A percentile compares a stretch with the other conserved stretches of the same genome.
phyloP scores from a whole-genome alignment of 2,329 filamentous ascomycete species.

The Diaporthe sp. region DNA sequence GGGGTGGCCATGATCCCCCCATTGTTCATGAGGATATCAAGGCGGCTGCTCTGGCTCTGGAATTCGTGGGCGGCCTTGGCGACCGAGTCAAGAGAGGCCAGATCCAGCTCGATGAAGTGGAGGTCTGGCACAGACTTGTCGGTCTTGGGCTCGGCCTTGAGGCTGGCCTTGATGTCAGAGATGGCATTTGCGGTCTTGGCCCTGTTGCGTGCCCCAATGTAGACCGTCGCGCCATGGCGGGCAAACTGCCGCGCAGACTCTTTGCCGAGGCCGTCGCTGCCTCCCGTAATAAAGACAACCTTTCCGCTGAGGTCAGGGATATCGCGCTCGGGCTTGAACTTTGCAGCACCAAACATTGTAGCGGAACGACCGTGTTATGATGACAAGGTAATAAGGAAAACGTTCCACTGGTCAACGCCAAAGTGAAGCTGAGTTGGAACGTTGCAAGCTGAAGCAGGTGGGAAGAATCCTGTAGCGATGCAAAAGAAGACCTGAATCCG shows the following conservation, averaged over 20 bases:
- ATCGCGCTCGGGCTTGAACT: slow-evolving; percentile 41
- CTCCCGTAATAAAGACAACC: slow-evolving; percentile 28
- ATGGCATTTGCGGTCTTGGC: slow-evolving; percentile 42
- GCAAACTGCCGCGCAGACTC: background rate
- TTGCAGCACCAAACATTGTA: slow-evolving; percentile 19
- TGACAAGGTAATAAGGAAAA: background rate
- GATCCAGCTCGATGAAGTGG: slow-evolving; percentile 52
- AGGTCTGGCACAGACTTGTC: slow-evolving; percentile 9
- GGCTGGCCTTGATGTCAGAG: slow-evolving; percentile 55
- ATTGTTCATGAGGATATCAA: slow-evolving; percentile 61
- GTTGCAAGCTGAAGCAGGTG: slow-evolving; percentile 5
- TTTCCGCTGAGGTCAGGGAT: slow-evolving; percentile 10
- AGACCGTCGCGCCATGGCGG: slow-evolving; percentile 8
- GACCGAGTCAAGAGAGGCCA: slow-evolving; percentile 38
- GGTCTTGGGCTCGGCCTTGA: slow-evolving; percentile 47
- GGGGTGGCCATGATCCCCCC: slow-evolving; percentile 58
- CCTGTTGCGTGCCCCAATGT: slow-evolving; percentile 22
- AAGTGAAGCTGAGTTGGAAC: background rate
- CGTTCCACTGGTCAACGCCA: background rate
- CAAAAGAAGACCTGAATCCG: too few relatives aligned
- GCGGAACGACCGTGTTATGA: background rate
- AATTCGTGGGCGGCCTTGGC: background rate
- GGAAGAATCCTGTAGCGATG: background rate
- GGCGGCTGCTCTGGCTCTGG: slow-evolving; percentile 38
- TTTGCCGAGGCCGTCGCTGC: slow-evolving; percentile 9